phyloP scores from a whole-genome alignment of 345 rosid genomes.

The Rhodamnia rubescens region DNA sequence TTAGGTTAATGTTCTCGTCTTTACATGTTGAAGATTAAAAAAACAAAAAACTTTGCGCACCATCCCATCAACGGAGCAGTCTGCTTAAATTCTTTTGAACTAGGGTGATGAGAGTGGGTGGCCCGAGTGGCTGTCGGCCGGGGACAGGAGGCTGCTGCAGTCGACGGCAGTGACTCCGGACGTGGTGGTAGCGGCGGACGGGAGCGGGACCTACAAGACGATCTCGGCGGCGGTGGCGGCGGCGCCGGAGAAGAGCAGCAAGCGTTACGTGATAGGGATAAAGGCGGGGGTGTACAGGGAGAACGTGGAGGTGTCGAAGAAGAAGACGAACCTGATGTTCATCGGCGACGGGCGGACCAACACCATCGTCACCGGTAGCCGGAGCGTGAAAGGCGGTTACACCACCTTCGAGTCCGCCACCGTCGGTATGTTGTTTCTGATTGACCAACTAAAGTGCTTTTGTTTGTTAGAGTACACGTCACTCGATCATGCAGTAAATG shows the following conservation, averaged over 20 bases:
- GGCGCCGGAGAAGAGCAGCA: slow-evolving; percentile 53
- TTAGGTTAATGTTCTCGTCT: background rate
- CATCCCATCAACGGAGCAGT: background rate
- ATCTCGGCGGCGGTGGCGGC: slow-evolving; percentile 61
- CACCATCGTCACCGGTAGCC: slow-evolving; percentile 59
- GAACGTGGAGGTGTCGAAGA: slow-evolving; percentile 64
- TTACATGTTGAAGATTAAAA: background rate
- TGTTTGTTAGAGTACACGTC: background rate
- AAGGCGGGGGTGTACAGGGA: slow-evolving; percentile 73
- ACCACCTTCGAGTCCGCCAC: slow-evolving; percentile 93
- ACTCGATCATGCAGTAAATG: background rate
- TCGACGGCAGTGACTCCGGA: slow-evolving; percentile 41
- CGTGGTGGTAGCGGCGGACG: slow-evolving; percentile 76
- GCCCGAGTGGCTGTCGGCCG: slow-evolving; percentile 69
- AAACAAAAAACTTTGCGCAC: background rate
- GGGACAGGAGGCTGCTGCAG: slow-evolving; percentile 64
- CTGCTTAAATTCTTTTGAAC: background rate
- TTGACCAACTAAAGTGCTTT: background rate
- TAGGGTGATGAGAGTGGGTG: slow-evolving; percentile 13
- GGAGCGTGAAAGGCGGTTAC: slow-evolving; percentile 66
- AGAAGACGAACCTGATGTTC: slow-evolving; percentile 64
- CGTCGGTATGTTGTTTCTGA: slow-evolving; percentile 41
- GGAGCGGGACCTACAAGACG: slow-evolving; percentile 58
- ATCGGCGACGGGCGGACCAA: slow-evolving; percentile 60
- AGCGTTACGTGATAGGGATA: slow-evolving; percentile 54